These are phyloP conservation scores for Flaveria trinervia DNA, from an alignment of 129 eudicot genomes.

Conservation along the genomic window DNA sequence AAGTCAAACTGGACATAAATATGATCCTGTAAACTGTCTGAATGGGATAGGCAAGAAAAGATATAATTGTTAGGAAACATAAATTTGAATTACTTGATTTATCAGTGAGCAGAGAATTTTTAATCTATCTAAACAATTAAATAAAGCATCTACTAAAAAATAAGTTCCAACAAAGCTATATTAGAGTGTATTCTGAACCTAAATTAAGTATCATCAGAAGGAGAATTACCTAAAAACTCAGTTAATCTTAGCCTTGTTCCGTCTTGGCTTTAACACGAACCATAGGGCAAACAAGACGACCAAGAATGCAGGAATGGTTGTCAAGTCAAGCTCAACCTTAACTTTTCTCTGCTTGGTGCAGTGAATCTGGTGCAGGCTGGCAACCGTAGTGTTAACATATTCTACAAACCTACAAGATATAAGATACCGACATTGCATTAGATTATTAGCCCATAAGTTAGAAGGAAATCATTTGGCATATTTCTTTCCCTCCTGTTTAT, in stretches of 20 bases:
- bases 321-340: slow-evolving; percentile 71
- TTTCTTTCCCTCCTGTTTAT: background rate
- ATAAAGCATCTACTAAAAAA: slow-evolving; percentile 4
- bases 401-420: slow-evolving; percentile 58
- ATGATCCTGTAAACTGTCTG: background rate
- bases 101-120: background rate
- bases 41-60: background rate
- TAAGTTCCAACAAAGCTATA: slow-evolving; percentile 14
- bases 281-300: slow-evolving; percentile 65
- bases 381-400: slow-evolving; percentile 61
- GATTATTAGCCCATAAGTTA: background rate
- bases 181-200: slow-evolving; percentile 20
- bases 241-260: slow-evolving; percentile 92
- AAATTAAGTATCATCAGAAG: slow-evolving; percentile 16
- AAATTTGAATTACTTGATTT: background rate
- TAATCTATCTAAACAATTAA: background rate
- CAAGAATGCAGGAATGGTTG: slow-evolving; percentile 85
- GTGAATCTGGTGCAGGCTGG: slow-evolving; percentile 76
- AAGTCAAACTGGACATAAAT: background rate
- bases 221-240: slow-evolving; percentile 29
- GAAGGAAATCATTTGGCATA: background rate
- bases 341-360: slow-evolving; percentile 89
- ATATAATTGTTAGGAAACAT: background rate
- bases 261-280: slow-evolving; percentile 75
- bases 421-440: background rate